Evolutionary conservation across 2,329 filamentous ascomycete genomes (phyloP).

Genomic region (Ascochyta lentis): DNA sequence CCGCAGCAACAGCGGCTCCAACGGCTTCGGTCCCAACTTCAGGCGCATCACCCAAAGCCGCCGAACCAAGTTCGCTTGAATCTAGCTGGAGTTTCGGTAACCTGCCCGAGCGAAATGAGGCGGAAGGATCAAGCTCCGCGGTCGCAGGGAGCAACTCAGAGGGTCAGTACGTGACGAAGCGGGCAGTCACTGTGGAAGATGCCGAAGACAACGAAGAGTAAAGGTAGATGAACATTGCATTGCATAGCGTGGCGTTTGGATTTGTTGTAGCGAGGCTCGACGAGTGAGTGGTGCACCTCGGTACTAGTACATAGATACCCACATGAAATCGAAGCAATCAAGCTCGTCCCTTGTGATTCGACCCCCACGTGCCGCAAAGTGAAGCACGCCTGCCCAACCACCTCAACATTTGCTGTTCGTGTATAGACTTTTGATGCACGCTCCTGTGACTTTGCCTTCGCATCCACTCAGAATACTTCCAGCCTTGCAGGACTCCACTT

Average conservation of each 20-base stretch:
- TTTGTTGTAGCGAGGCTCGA: slow-evolving; percentile 3
- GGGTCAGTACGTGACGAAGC: slow-evolving; percentile 29
- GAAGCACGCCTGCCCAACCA: slow-evolving; percentile 24
- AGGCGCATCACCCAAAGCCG: slow-evolving; percentile 30
- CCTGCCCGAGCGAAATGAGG: slow-evolving; percentile 32
- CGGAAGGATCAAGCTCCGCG: slow-evolving; percentile 39
- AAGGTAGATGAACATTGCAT: slow-evolving; percentile 22
- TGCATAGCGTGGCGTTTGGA: slow-evolving; percentile 50
- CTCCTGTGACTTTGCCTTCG: background rate
- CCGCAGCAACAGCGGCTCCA: slow-evolving; percentile 6
- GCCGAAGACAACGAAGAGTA: slow-evolving; percentile 37
- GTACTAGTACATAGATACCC: slow-evolving; percentile 14
- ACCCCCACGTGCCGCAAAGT: slow-evolving; percentile 11
- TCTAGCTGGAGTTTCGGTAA: slow-evolving; percentile 49
- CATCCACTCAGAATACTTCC: slow-evolving; percentile 15
- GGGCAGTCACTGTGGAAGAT: slow-evolving; percentile 44
- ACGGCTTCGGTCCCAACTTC: slow-evolving; percentile 12
- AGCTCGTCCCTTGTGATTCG: slow-evolving; percentile 13
- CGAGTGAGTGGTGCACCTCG: slow-evolving; percentile 6
- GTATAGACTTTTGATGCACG: slow-evolving; percentile 1
- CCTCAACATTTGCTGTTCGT: slow-evolving; percentile 15
- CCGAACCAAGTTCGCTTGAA: slow-evolving; percentile 40
- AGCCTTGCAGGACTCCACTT: slow-evolving; percentile 20
- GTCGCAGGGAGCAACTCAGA: slow-evolving; percentile 35
- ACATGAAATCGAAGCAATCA: slow-evolving; percentile 14